Base-by-base conservation (phyloP, 495 filamentous ascomycete genomes). In the Podospora sp. region DNA sequence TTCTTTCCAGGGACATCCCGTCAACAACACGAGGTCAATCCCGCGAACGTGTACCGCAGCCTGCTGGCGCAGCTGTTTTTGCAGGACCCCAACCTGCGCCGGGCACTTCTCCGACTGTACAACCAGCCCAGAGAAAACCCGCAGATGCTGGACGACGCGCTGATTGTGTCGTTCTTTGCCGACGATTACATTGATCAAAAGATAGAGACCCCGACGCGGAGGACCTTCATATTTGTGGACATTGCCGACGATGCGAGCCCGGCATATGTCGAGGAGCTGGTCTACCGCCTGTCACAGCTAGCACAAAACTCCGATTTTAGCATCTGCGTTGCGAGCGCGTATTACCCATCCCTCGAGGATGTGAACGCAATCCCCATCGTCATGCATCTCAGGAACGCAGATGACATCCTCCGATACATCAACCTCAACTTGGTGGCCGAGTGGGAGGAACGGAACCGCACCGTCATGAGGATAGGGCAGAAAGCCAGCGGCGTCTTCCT, bases 171-270 rank as follows among this genome's bases (percentile, higher is more conserved):
- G 6, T 79, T 77, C 63, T 79, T 80, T 52, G 69, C 75, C 26
- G 78, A 80, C 60, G 70, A 78, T n/a, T 78, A 78, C 52, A 70
- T 77, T 65, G 62, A 69, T 55, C 66, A 69, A 14, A 69, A 67
- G 36, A 65, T 76, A 24, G 62, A 74, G 22, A 77, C 71, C 0
- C 64, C 73, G 5, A 63, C 68, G 0, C 70, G 71, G 55, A 62
- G 78, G 25, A 79, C 73, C 1, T 80, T 80, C 51, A 70, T 80
- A 35, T 71, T 79, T 20, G 68, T 80, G 46, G 76, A 80, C 49
- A 69, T 76, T 4, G 55, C 71, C n/a, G 73, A 77, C 53, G 67
- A 74, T 29, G 72, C 75, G 33, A 71, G 72, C 22, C 57, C 71
- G 2, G 59, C 55, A 1, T 76, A 75, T 49, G 73, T 79, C 11